Percentiles rank a stretch among this genome's conserved stretches.
Conservation (phyloP, 192 early-diverging fungal genomes). For the Umbelopsis ramanniana region DNA sequence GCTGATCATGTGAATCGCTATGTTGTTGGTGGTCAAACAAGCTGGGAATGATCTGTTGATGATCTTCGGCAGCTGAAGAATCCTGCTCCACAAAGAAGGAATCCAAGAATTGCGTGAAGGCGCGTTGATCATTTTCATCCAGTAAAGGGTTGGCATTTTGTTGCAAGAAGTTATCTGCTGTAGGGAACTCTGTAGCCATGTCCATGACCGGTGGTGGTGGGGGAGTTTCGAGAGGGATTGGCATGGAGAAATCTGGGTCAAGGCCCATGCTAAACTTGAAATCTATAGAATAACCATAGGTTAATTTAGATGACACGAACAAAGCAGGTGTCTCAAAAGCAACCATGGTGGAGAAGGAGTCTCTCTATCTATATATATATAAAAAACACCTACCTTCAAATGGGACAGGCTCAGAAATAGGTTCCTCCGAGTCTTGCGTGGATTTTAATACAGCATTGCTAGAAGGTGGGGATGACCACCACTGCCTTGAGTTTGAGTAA, state of each 20-base stretch:
- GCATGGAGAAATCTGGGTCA: conserved; percentile 39
- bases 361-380: too few relatives aligned
- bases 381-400: conserved; percentile 36
- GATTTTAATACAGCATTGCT: conserved; percentile 4
- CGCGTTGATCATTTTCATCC: conserved; percentile 47
- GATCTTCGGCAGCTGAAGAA: conserved; percentile 9
- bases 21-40: conserved; percentile 6
- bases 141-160: conserved; percentile 27
- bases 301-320: neutral
- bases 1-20: conserved; percentile 9
- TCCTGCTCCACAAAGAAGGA: conserved; percentile 53
- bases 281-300: conserved; percentile 25
- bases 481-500: conserved; percentile 3
- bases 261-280: conserved; percentile 45
- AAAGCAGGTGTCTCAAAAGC: too few relatives aligned
- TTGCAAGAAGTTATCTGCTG: conserved; percentile 17
- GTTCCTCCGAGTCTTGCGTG: conserved; percentile 1
- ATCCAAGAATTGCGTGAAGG: conserved; percentile 59
- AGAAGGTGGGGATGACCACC: conserved; percentile 21
- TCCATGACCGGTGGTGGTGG: conserved; percentile 24
- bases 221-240: conserved; percentile 35
- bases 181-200: neutral
- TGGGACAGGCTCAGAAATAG: conserved; percentile 33
- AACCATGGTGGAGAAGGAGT: too few relatives aligned
- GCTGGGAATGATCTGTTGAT: neutral